Conservation (phyloP, 148 eudicot species). For the Rhododendron mucronatum region DNA sequence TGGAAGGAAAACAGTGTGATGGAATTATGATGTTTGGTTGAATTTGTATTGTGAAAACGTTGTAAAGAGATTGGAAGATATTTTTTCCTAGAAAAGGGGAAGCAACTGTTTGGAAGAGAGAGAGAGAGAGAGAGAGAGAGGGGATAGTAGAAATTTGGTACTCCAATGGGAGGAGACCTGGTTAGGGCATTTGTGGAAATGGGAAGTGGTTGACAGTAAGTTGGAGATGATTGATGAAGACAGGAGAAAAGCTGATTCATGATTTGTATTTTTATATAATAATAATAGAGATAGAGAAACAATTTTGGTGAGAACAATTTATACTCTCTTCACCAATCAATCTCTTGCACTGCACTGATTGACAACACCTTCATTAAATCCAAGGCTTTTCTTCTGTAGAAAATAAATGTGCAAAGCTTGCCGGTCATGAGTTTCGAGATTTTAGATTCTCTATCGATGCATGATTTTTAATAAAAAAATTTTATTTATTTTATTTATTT, state of each 20-base stretch:
- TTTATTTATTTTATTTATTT: too few relatives aligned
- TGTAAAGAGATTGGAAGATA: slow-evolving; percentile 16
- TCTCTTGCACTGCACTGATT: background rate
- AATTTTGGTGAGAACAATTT: too few relatives aligned
- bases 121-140: too few relatives aligned
- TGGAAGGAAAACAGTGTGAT: background rate
- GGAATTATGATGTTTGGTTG: background rate
- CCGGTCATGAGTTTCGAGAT: too few relatives aligned
- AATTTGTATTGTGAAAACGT: background rate
- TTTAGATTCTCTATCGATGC: too few relatives aligned
- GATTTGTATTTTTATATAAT: too few relatives aligned
- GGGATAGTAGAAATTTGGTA: background rate
- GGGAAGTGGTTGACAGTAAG: slow-evolving; percentile 16
- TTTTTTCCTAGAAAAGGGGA: slow-evolving; percentile 10
- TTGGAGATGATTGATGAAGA: slow-evolving; percentile 20
- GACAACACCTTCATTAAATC: background rate
- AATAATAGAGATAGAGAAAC: too few relatives aligned
- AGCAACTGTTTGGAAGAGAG: background rate
- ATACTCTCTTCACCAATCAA: background rate
- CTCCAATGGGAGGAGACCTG: background rate
- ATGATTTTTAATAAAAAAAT: too few relatives aligned
- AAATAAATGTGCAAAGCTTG: too few relatives aligned
- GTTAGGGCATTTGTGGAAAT: slow-evolving; percentile 35
- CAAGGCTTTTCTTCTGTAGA: background rate
- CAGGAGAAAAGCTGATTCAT: slow-evolving; percentile 9